Conservation (phyloP, 345 rosid species). For the Citrus sinensis region DNA sequence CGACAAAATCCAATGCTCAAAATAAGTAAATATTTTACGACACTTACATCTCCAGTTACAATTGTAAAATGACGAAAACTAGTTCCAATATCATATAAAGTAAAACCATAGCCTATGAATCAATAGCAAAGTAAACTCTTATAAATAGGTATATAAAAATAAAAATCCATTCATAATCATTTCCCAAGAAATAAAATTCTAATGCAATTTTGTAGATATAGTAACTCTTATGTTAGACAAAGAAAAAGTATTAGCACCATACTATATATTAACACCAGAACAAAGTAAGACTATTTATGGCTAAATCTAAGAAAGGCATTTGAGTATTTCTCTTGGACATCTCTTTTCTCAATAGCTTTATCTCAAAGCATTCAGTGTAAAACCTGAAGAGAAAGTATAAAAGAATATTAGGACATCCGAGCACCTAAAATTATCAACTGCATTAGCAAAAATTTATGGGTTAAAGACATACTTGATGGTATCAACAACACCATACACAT, state of each 20-base stretch:
- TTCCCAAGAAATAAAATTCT: neutral
- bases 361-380: constrained; percentile 85
- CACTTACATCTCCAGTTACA: constrained; percentile 74
- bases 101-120: constrained; percentile 70
- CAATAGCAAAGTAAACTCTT: constrained; percentile 1
- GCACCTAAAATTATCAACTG: constrained; percentile 10
- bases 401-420: constrained; percentile 17
- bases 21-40: neutral
- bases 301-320: constrained; percentile 93
- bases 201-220: too few species aligned
- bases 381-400: constrained; percentile 45
- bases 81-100: constrained; percentile 86
- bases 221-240: too few species aligned
- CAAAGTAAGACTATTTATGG: constrained; percentile 69
- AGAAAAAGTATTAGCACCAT: constrained; percentile 24
- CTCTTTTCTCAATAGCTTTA: constrained; percentile 87
- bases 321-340: constrained; percentile 80
- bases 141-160: neutral
- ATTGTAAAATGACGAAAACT: constrained; percentile 50
- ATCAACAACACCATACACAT: constrained; percentile 69
- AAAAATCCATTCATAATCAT: neutral
- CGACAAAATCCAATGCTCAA: neutral
- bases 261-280: constrained; percentile 83
- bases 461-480: constrained; percentile 57
- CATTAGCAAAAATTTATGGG: neutral